Evolutionary conservation across 768 basidiomycete genomes (phyloP).

Genomic region (Termitomyces sp.): DNA sequence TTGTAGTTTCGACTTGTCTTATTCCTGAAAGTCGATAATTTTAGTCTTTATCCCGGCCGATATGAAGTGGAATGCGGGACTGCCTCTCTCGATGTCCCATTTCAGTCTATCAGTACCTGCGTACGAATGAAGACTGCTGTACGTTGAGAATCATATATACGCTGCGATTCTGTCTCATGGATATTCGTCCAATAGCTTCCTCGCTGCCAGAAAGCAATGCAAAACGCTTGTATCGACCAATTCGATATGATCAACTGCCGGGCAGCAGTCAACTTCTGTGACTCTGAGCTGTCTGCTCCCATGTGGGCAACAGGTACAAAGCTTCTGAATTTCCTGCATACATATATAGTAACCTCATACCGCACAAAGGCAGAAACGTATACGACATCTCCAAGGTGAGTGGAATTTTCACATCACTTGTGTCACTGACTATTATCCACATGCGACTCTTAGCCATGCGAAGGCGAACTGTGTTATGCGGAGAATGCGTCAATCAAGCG

Average conservation of each 20-base stretch:
- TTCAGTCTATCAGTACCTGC: conserved; percentile 44
- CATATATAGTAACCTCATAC: neutral
- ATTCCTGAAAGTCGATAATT: too few species aligned
- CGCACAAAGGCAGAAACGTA: conserved; percentile 15
- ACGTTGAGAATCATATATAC: neutral
- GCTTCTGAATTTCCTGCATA: conserved; percentile 9
- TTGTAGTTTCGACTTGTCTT: neutral
- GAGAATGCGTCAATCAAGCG: conserved; percentile 14
- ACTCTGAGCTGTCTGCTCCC: conserved; percentile 38
- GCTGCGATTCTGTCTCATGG: conserved; percentile 12
- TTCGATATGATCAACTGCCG: conserved; percentile 64
- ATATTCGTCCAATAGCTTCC: conserved; percentile 42
- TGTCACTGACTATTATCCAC: neutral
- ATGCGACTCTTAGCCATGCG: conserved; percentile 11
- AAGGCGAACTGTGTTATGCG: conserved; percentile 18
- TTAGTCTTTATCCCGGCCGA: conserved; percentile 38
- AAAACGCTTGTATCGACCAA: conserved; percentile 54
- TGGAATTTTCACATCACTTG: neutral
- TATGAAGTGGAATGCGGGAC: conserved; percentile 58
- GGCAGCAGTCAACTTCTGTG: conserved; percentile 66
- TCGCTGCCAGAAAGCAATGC: conserved; percentile 55
- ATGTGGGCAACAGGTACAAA: conserved; percentile 35
- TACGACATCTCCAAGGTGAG: conserved; percentile 20
- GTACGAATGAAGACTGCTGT: conserved; percentile 63
- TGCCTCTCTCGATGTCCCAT: conserved; percentile 49